phyloP scores from a whole-genome alignment of 441 rosid genomes.

The Eruca vesicaria region DNA sequence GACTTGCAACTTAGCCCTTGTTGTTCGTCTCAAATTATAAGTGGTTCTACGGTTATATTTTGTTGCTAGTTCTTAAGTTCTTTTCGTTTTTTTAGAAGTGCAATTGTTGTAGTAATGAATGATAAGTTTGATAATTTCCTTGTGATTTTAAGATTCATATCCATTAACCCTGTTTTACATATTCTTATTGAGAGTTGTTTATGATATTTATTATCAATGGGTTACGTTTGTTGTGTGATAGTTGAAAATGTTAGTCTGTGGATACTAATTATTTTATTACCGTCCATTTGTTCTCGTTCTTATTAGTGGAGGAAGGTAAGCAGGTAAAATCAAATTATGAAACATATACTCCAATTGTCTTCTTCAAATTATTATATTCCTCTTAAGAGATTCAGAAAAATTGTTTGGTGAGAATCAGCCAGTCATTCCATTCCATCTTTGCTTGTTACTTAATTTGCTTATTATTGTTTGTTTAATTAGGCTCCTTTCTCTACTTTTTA shows the following conservation, averaged over 20 bases:
- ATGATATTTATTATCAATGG: neutral
- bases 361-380: neutral
- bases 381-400: neutral
- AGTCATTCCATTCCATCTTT: neutral
- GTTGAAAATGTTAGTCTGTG: slow-evolving; percentile 2
- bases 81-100: neutral
- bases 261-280: neutral
- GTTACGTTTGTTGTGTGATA: neutral
- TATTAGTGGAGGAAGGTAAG: neutral
- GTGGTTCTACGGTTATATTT: neutral
- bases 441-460: neutral
- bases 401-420: neutral
- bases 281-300: neutral
- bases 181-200: neutral
- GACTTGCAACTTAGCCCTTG: neutral
- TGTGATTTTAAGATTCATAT: neutral
- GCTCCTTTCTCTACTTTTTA: neutral
- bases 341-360: neutral
- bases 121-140: neutral
- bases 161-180: neutral
- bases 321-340: neutral
- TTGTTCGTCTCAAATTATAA: neutral
- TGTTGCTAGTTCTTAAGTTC: neutral
- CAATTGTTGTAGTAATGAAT: neutral
- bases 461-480: slow-evolving; percentile 5